These are phyloP conservation scores for Ophiosphaerella narmari DNA, from an alignment of 2,329 filamentous ascomycete genomes.

Conservation along the genomic window DNA sequence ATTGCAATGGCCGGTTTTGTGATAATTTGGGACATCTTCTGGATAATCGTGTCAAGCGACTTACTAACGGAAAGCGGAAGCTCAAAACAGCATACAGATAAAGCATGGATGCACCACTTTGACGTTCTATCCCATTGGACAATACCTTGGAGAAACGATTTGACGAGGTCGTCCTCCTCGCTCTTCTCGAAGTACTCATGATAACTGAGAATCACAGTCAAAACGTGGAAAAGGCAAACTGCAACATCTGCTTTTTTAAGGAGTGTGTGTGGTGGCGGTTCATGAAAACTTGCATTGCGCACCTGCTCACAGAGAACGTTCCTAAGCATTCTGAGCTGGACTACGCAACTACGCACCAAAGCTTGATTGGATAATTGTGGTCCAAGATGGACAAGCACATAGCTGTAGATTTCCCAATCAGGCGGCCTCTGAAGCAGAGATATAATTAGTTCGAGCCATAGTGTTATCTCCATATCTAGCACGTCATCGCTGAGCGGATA, in stretches of 20 bases:
- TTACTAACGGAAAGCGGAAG: slow-evolving; percentile 86
- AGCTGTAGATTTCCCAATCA: slow-evolving; percentile 93
- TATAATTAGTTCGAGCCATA: slow-evolving; percentile 78
- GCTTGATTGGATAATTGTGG: slow-evolving; percentile 89
- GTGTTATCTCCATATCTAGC: slow-evolving; percentile 54
- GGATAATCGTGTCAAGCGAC: slow-evolving; percentile 80
- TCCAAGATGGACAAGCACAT: slow-evolving; percentile 81
- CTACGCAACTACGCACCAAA: slow-evolving; percentile 74
- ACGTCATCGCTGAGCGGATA: slow-evolving; percentile 43
- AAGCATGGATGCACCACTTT: slow-evolving; percentile 90
- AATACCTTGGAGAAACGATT: slow-evolving; percentile 83
- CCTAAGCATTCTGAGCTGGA: slow-evolving; percentile 76
- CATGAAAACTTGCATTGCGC: slow-evolving; percentile 74
- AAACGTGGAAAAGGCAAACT: slow-evolving; percentile 82
- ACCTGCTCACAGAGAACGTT: slow-evolving; percentile 82
- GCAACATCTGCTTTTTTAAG: slow-evolving; percentile 87
- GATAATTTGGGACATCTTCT: slow-evolving; percentile 94
- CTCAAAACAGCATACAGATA: slow-evolving; percentile 95
- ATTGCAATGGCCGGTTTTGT: slow-evolving; percentile 90
- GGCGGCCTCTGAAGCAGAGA: slow-evolving; percentile 73
- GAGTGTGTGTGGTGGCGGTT: slow-evolving; percentile 78
- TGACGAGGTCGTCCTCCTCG: slow-evolving; percentile 88
- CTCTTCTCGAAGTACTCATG: slow-evolving; percentile 81
- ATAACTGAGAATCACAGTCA: slow-evolving; percentile 90
- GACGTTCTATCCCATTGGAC: slow-evolving; percentile 83